These are phyloP conservation scores for Samsoniella hepiali DNA, from an alignment of 2,329 filamentous ascomycete species.

Conservation along the genomic window DNA sequence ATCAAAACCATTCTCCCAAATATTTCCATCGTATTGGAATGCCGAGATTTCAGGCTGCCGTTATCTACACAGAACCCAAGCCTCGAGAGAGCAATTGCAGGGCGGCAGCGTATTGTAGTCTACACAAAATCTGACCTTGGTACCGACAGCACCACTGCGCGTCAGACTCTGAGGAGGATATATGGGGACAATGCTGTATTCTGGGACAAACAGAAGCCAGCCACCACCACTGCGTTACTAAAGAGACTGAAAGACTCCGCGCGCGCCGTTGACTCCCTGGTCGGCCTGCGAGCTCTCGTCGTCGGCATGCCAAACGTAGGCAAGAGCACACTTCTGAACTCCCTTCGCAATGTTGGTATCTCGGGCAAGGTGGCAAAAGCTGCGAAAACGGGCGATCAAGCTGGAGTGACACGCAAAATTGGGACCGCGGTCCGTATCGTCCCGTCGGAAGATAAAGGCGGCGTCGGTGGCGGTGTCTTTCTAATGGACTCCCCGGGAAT, in stretches of 20 bases:
- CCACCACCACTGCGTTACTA: slow-evolving; percentile 39
- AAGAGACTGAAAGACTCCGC: slow-evolving; percentile 33
- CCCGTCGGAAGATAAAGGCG: slow-evolving; percentile 38
- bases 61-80: slow-evolving; percentile 85
- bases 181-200: slow-evolving; percentile 39
- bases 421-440: slow-evolving; percentile 77
- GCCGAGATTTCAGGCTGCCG: slow-evolving; percentile 87
- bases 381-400: slow-evolving; percentile 78
- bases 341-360: slow-evolving; percentile 65
- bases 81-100: slow-evolving; percentile 74
- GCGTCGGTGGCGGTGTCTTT: slow-evolving; percentile 64
- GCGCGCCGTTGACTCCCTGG: slow-evolving; percentile 52
- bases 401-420: slow-evolving; percentile 86
- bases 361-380: slow-evolving; percentile 56
- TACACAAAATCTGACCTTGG: slow-evolving; percentile 89
- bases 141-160: slow-evolving; percentile 30
- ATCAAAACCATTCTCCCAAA: slow-evolving; percentile 79
- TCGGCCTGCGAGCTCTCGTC: slow-evolving; percentile 79
- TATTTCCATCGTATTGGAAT: slow-evolving; percentile 89
- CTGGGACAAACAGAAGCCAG: slow-evolving; percentile 39
- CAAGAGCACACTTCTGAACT: slow-evolving; percentile 92
- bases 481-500: slow-evolving; percentile 91
- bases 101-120: slow-evolving; percentile 72
- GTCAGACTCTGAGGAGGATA: slow-evolving; percentile 31
- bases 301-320: slow-evolving; percentile 98